Conservation (phyloP, 331 rosid genomes). For the Phaseolus coccineus region DNA sequence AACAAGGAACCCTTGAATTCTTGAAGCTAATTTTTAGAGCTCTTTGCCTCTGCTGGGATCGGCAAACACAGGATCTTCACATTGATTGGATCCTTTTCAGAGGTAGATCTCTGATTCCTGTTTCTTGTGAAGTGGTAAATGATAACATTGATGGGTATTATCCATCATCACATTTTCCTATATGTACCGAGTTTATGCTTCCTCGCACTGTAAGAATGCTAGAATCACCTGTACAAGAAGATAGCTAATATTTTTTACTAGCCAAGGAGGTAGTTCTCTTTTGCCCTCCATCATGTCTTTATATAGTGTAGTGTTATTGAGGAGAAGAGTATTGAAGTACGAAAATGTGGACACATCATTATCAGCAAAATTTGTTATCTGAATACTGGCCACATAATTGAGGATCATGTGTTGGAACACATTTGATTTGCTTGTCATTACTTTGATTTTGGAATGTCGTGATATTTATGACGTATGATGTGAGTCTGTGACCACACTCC, state of each 20-base stretch:
- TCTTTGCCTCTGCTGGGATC: conserved; percentile 99
- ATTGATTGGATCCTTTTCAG: conserved; percentile 98
- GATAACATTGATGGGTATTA: conserved; percentile 84
- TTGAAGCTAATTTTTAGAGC: conserved; percentile 90
- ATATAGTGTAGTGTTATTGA: conserved; percentile 23
- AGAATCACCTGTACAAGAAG: conserved; percentile 71
- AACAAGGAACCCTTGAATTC: conserved; percentile 92
- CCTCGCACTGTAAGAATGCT: conserved; percentile 87
- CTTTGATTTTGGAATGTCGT: conserved; percentile 8
- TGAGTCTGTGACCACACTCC: not conserved
- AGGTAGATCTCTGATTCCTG: conserved; percentile 95
- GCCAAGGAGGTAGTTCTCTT: not conserved
- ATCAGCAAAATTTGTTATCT: conserved; percentile 44
- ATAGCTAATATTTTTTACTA: conserved; percentile 44
- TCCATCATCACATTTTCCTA: conserved; percentile 95
- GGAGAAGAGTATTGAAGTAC: conserved; percentile 32
- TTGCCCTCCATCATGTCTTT: conserved; percentile 26
- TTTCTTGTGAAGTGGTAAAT: conserved; percentile 87
- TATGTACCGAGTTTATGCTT: conserved; percentile 92
- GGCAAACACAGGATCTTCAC: conserved; percentile 98
- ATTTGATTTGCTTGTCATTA: conserved; percentile 31
- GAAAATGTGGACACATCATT: conserved; percentile 17
- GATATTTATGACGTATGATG: conserved; percentile 4
- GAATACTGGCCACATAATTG: conserved; percentile 34
- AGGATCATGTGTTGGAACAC: conserved; percentile 41